Base-by-base conservation (phyloP, 768 basidiomycete species). In the Xerocomus brunneocitrinus region DNA sequence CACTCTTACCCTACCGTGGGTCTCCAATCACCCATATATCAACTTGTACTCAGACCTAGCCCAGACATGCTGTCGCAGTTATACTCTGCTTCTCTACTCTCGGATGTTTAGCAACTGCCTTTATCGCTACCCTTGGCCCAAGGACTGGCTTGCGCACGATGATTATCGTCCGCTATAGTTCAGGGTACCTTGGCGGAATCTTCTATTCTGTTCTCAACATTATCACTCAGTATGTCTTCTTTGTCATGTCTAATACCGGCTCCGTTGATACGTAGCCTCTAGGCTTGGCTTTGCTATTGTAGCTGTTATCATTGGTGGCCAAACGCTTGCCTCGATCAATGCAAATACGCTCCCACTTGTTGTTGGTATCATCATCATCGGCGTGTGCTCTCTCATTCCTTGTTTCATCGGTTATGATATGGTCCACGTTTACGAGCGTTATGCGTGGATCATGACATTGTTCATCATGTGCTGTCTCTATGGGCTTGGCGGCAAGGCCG, bases 141-240 rank as follows among this genome's bases (percentile, higher is more conserved):
- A 62, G 65, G 55, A 81, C 78, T 2, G 81, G 80, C 10, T 65
- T 82, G 22, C 71, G 80, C 8, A 81, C 79, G 0, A 82, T 82
- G 79, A 67, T 80, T 38, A 79, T 78, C 46, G 65, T 73, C 3
- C 71, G 79, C 3, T 80, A 72, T 54, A 75, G 73, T 53, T 74
- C 73, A 3, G 81, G 80, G 3, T 81, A 76, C 53, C 50, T 76
- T 9, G 80, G 80, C 14, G 73, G 77, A 3, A 71, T 70, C 5
- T 72, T 80, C 47, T 80, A 76, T 58, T 77, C 79, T 5, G 57
- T 82, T 46, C 62, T 83, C 6, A 82, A 82, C 59, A 79, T 81
- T 58, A 61, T 83, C n/a, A 79, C 79, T 3, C 77, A 78, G 69
- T 73, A 47, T 14, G 62, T 60, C 22, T 52, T 19, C 12, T 9